Percentiles rank a stretch among this genome's conserved stretches.
These are phyloP conservation scores for Phlebiopsis gigantea DNA, from an alignment of 768 basidiomycete species.

Conservation along the genomic window DNA sequence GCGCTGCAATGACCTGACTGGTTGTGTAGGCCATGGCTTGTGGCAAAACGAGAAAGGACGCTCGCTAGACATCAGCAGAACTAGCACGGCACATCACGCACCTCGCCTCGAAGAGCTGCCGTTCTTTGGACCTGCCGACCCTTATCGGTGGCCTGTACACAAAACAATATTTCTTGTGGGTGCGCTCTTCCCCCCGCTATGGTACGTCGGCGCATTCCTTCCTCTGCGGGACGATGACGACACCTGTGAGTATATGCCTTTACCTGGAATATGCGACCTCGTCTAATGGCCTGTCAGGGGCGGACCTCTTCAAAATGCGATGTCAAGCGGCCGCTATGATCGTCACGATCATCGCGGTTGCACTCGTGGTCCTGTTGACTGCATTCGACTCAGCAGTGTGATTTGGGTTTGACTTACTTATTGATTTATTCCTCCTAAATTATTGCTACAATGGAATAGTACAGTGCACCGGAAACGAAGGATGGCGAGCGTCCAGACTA, in stretches of 20 bases:
- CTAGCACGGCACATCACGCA: neutral
- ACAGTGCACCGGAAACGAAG: neutral
- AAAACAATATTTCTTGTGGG: constrained; percentile 14
- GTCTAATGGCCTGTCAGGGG: constrained; percentile 5
- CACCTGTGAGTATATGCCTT: constrained; percentile 11
- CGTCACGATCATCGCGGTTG: constrained; percentile 9
- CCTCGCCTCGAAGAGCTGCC: constrained; percentile 2
- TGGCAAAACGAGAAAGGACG: neutral
- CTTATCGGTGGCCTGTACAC: constrained; percentile 15
- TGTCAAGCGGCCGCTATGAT: constrained; percentile 18
- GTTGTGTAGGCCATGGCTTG: neutral
- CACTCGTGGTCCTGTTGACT: constrained; percentile 14
- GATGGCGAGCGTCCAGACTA: constrained; percentile 5
- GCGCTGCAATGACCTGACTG: too few relatives aligned
- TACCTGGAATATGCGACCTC: too few relatives aligned
- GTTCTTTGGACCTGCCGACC: constrained; percentile 11
- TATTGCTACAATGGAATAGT: neutral
- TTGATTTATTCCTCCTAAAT: neutral
- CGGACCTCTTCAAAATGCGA: constrained; percentile 16
- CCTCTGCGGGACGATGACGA: constrained; percentile 11
- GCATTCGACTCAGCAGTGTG: constrained; percentile 13
- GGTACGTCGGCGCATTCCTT: constrained; percentile 16
- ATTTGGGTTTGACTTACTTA: constrained; percentile 6
- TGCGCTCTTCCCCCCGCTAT: constrained; percentile 15
- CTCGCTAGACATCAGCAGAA: neutral